phyloP scores from a whole-genome alignment of 2,329 filamentous ascomycete genomes.

The Beauveria australis region DNA sequence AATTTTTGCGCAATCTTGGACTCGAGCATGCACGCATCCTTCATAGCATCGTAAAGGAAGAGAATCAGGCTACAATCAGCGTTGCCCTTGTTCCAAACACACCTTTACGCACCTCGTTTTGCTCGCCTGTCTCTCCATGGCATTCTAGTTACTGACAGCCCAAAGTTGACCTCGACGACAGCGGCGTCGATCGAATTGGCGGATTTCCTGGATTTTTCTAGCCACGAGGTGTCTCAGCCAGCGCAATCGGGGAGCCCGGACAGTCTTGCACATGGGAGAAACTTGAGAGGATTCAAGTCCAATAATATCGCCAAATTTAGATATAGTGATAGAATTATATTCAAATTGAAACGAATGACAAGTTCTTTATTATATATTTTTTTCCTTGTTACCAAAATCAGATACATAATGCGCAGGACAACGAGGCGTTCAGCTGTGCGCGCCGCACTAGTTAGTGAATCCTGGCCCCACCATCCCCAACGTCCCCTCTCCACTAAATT shows the following conservation, averaged over 20 bases:
- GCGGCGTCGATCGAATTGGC: not conserved
- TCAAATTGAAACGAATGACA: no score
- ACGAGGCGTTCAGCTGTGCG: constrained; percentile 1
- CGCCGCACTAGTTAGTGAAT: not conserved
- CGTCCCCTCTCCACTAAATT: not conserved
- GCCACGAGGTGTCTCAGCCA: not conserved
- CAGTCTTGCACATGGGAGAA: not conserved
- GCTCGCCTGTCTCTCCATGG: no score
- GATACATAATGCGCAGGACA: not conserved
- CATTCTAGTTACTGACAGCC: not conserved
- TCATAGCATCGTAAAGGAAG: not conserved
- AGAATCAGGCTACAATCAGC: no score
- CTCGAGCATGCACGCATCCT: not conserved
- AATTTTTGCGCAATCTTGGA: no score
- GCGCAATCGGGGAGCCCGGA: not conserved
- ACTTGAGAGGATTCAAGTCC: no score
- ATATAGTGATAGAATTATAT: no score
- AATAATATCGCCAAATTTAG: no score
- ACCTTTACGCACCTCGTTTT: no score
- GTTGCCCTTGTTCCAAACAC: no score
- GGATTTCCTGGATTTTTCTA: not conserved
- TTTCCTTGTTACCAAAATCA: not conserved
- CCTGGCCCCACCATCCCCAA: not conserved
- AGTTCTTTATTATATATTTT: not conserved
- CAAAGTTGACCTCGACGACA: not conserved